Evolutionary conservation across 164 flowering plant species (phyloP).

Genomic region (Sedum album): DNA sequence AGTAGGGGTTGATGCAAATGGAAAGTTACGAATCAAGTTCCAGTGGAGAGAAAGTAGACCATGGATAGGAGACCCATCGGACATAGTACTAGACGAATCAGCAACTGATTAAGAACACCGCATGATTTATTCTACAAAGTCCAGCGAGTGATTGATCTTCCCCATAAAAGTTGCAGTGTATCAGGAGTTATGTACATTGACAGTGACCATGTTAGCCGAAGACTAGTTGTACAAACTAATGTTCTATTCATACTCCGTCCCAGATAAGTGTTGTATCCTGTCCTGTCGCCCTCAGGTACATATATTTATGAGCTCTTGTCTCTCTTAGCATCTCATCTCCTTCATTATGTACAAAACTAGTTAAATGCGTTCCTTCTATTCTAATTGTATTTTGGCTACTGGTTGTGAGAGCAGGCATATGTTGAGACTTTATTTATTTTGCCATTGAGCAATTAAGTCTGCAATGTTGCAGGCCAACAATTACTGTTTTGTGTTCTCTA

Average conservation of each 20-base stretch:
- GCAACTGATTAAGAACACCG: neutral
- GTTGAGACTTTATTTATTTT: neutral
- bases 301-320: neutral
- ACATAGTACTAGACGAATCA: slow-evolving; percentile 58
- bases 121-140: neutral
- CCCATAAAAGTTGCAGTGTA: neutral
- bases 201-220: neutral
- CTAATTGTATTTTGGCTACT: neutral
- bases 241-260: neutral
- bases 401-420: neutral
- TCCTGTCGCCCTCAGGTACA: neutral
- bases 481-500: no score
- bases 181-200: neutral
- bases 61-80: slow-evolving; percentile 99
- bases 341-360: slow-evolving; percentile 1
- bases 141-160: neutral
- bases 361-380: neutral
- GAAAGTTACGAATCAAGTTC: slow-evolving; percentile 79
- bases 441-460: no score
- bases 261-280: slow-evolving; percentile 2
- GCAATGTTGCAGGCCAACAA: no score
- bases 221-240: slow-evolving; percentile 4
- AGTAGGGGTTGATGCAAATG: slow-evolving; percentile 94
- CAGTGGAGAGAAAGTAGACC: slow-evolving; percentile 87
- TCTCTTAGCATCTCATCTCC: neutral